Evolutionary conservation across 169 alveolate genomes (phyloP).

Genomic region (Blepharisma undulans): DNA sequence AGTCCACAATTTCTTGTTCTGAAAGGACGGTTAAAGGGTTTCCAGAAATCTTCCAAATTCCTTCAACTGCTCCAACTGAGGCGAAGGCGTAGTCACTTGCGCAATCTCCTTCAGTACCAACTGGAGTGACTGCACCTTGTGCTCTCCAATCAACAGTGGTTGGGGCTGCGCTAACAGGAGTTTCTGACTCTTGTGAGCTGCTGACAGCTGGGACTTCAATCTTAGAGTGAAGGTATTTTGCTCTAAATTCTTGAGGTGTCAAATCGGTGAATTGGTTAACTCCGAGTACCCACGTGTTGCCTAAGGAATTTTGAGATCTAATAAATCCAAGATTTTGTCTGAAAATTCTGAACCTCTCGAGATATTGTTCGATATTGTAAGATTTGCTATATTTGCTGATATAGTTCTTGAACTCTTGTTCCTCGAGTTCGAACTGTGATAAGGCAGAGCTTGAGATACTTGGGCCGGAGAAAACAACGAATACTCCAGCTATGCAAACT

Average conservation of each 20-base stretch:
- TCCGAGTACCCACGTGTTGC: background rate
- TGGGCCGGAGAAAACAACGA: background rate
- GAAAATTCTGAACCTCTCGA: background rate
- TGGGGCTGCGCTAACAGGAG: slow-evolving; percentile 44
- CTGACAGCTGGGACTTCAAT: slow-evolving; percentile 27
- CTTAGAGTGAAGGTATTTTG: background rate
- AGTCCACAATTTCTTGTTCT: slow-evolving; percentile 75
- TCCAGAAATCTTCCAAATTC: slow-evolving; percentile 25
- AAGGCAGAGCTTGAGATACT: background rate
- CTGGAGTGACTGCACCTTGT: slow-evolving; percentile 56
- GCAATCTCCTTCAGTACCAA: slow-evolving; percentile 59
- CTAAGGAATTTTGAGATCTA: background rate
- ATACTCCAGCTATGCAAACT: background rate
- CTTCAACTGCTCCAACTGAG: slow-evolving; percentile 51
- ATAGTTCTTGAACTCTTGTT: slow-evolving; percentile 9
- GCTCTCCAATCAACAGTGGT: slow-evolving; percentile 47
- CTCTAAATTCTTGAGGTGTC: background rate
- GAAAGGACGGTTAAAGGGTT: slow-evolving; percentile 42
- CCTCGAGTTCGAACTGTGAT: background rate
- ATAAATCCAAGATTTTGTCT: background rate
- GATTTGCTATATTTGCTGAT: background rate
- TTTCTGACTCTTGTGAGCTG: slow-evolving; percentile 46
- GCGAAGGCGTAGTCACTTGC: slow-evolving; percentile 59
- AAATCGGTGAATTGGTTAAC: slow-evolving; percentile 9
- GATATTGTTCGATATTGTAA: background rate